These are phyloP conservation scores for Myotisia sp. DNA, from an alignment of 2,329 filamentous ascomycete species.

Conservation along the genomic window DNA sequence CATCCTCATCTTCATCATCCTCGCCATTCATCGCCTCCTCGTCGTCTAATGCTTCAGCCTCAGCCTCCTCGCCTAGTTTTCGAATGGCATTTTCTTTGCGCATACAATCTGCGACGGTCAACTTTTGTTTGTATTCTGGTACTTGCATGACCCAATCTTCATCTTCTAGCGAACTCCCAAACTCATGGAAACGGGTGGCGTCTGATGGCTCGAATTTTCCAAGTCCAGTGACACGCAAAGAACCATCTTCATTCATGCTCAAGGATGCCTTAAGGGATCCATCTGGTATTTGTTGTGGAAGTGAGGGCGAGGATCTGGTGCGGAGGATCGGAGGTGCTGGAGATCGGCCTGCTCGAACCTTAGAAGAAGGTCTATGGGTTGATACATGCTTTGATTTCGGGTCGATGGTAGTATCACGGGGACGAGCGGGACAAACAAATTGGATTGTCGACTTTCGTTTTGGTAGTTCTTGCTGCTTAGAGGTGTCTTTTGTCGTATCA, in stretches of 20 bases:
- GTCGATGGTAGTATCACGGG: conserved; percentile 14
- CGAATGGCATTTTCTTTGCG: conserved; percentile 81
- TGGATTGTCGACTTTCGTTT: conserved; percentile 34
- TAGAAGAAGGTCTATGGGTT: conserved; percentile 14
- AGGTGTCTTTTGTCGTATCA: conserved; percentile 16
- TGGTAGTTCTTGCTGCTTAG: conserved; percentile 17
- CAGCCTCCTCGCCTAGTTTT: conserved; percentile 71
- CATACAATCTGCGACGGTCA: conserved; percentile 82
- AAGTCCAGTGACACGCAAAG: conserved; percentile 19
- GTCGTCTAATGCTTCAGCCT: conserved; percentile 69
- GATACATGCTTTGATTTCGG: conserved; percentile 18
- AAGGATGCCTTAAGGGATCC: background rate
- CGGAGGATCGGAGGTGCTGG: conserved; percentile 21
- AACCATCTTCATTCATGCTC: conserved; percentile 14
- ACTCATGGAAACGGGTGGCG: conserved; percentile 61
- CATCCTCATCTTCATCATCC: conserved; percentile 31
- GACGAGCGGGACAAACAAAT: conserved; percentile 33
- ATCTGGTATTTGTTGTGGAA: background rate
- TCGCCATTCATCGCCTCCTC: conserved; percentile 50
- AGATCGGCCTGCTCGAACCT: conserved; percentile 25
- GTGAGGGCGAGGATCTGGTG: conserved; percentile 5
- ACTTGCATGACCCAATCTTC: conserved; percentile 83
- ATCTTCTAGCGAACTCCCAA: conserved; percentile 67
- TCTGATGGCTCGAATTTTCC: conserved; percentile 30
- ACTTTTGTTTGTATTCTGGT: conserved; percentile 48